phyloP scores from a whole-genome alignment of 148 eudicot genomes.

The Rheum nobile region DNA sequence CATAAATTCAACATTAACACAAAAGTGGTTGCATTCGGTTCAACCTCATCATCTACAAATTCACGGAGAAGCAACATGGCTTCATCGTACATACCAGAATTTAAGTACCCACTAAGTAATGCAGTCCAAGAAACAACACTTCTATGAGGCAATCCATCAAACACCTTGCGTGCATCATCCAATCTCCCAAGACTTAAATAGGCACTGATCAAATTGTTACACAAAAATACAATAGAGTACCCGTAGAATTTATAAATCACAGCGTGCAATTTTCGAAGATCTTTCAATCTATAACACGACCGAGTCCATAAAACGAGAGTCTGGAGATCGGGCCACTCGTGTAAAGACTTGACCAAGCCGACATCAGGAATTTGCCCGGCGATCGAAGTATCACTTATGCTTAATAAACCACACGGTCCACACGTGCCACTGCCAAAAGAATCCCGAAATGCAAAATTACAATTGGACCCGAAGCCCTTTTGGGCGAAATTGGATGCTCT shows the following conservation, averaged over 20 bases:
- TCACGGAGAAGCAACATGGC: conserved; percentile 33
- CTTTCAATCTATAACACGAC: conserved; percentile 25
- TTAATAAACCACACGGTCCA: background rate
- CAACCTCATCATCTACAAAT: conserved; percentile 29
- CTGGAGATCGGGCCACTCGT: conserved; percentile 12
- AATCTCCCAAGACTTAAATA: conserved; percentile 36
- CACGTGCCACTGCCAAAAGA: too few relatives aligned
- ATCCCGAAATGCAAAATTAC: background rate
- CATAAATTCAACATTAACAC: conserved; percentile 60
- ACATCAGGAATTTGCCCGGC: conserved; percentile 9
- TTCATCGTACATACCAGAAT: conserved; percentile 36
- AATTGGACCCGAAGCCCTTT: conserved; percentile 1
- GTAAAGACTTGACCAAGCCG: background rate
- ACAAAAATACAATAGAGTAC: conserved; percentile 18
- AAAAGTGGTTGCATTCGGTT: conserved; percentile 44
- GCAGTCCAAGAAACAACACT: conserved; percentile 85
- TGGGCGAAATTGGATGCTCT: background rate
- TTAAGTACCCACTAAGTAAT: conserved; percentile 65
- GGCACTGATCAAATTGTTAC: conserved; percentile 49
- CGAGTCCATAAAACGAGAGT: conserved; percentile 28
- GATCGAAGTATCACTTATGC: background rate
- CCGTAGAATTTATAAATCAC: conserved; percentile 28
- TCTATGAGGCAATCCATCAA: conserved; percentile 51
- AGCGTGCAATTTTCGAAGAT: conserved; percentile 35
- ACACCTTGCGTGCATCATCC: conserved; percentile 52